Evolutionary conservation across 306 rosid species (phyloP).

Genomic region (Gillenia trifoliata): DNA sequence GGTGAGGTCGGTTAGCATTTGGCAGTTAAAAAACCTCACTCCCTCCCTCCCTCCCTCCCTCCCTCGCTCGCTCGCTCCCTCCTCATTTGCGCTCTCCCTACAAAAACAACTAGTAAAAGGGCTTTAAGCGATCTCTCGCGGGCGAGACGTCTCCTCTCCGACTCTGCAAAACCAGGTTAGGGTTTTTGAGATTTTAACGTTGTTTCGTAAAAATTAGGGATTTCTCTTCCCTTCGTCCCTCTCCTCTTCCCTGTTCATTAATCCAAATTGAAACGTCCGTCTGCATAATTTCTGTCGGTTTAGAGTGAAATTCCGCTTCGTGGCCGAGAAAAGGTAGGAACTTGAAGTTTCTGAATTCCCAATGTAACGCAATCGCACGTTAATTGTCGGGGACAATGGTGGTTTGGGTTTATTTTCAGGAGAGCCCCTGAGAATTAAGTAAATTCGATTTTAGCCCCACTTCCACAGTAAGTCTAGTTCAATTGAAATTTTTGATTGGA

Average conservation of each 20-base stretch:
- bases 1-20: slow-evolving; percentile 16
- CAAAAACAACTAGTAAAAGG: neutral
- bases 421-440: neutral
- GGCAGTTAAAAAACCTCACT: slow-evolving; percentile 17
- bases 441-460: neutral
- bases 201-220: neutral
- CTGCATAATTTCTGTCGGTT: neutral
- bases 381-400: neutral
- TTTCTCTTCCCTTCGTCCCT: neutral
- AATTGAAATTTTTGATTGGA: neutral
- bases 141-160: neutral
- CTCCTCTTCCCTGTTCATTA: neutral
- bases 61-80: neutral
- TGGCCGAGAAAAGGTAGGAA: neutral
- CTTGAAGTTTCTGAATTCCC: neutral
- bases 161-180: neutral
- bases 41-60: neutral
- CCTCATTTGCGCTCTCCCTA: neutral
- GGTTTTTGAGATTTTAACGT: slow-evolving; percentile 5
- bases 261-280: neutral
- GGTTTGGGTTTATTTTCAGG: neutral
- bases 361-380: neutral
- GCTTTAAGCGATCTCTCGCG: slow-evolving; percentile 6
- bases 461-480: neutral
- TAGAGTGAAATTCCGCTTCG: neutral